Evolutionary conservation across 305 asterid species (phyloP).

Genomic region (Fraxinus floribunda): DNA sequence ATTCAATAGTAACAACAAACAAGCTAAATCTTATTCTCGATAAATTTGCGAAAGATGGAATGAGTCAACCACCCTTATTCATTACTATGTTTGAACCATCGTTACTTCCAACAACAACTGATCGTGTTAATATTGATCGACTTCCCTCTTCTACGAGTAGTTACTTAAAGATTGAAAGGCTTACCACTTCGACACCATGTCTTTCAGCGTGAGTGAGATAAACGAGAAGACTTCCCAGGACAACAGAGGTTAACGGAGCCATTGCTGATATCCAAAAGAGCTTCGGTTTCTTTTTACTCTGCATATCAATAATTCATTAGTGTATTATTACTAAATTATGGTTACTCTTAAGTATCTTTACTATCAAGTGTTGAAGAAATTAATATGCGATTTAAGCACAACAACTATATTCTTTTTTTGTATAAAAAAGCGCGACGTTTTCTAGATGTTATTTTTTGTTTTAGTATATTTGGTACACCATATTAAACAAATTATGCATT

Average conservation of each 20-base stretch:
- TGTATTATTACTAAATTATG: background rate
- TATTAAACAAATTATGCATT: background rate
- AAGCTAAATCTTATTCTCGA: background rate
- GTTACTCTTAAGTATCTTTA: background rate
- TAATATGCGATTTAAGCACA: background rate
- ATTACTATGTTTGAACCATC: background rate
- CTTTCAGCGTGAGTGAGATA: conserved; percentile 81
- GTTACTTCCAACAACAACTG: background rate
- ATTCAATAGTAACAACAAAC: background rate
- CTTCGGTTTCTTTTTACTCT: conserved; percentile 74
- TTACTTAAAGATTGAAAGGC: background rate
- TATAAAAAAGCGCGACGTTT: background rate
- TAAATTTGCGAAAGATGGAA: background rate
- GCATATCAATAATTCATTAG: conserved; percentile 23
- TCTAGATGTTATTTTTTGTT: background rate
- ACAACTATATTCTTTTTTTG: background rate
- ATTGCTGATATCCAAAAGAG: conserved; percentile 91
- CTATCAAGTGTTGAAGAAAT: background rate
- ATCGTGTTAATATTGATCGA: background rate
- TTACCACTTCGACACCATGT: conserved; percentile 80
- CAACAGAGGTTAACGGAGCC: conserved; percentile 81
- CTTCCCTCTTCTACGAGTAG: background rate
- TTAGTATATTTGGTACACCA: background rate
- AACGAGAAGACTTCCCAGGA: conserved; percentile 70
- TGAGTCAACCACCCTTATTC: background rate